Evolutionary conservation across 1,284 basidiomycete species (phyloP).

Genomic region (Papiliotrema laurentii): DNA sequence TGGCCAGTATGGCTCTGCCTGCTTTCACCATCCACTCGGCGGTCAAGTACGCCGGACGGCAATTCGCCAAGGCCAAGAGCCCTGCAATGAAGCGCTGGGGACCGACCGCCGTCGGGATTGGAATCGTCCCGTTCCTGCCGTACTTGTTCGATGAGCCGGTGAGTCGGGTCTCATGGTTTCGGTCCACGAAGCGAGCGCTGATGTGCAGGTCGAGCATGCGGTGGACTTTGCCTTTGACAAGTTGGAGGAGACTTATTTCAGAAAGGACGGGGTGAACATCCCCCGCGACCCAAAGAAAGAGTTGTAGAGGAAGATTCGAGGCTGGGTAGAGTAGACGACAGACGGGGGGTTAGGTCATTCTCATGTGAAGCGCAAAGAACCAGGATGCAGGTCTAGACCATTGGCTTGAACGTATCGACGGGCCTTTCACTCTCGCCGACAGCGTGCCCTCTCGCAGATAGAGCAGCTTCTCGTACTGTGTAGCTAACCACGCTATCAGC

Average conservation of each 20-base stretch:
- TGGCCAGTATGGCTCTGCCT: conserved; percentile 68
- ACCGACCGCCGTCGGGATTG: conserved; percentile 58
- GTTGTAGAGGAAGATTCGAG: too few species aligned
- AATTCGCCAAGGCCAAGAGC: conserved; percentile 63
- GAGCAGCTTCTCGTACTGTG: too few species aligned
- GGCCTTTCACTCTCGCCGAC: too few species aligned
- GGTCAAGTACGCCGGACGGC: conserved; percentile 70
- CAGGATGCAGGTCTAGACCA: too few species aligned
- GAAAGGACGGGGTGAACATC: conserved; percentile 6
- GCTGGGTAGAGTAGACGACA: too few species aligned
- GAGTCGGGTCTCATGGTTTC: conserved; percentile 8
- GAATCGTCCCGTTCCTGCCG: conserved; percentile 72
- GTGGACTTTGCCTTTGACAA: conserved; percentile 52
- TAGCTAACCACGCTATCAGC: too few species aligned
- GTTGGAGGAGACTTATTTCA: conserved; percentile 45
- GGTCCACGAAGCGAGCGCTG: conserved; percentile 17
- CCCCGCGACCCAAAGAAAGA: conserved; percentile 2
- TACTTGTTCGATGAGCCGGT: conserved; percentile 78
- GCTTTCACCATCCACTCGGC: conserved; percentile 76
- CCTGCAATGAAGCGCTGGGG: conserved; percentile 68
- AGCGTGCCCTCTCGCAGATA: too few species aligned
- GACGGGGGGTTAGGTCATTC: too few species aligned
- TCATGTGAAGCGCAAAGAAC: too few species aligned
- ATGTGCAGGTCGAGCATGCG: conserved; percentile 50
- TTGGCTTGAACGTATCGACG: too few species aligned